Base-by-base conservation (phyloP, 192 early-diverging fungal species). In the Podila epicladia region DNA sequence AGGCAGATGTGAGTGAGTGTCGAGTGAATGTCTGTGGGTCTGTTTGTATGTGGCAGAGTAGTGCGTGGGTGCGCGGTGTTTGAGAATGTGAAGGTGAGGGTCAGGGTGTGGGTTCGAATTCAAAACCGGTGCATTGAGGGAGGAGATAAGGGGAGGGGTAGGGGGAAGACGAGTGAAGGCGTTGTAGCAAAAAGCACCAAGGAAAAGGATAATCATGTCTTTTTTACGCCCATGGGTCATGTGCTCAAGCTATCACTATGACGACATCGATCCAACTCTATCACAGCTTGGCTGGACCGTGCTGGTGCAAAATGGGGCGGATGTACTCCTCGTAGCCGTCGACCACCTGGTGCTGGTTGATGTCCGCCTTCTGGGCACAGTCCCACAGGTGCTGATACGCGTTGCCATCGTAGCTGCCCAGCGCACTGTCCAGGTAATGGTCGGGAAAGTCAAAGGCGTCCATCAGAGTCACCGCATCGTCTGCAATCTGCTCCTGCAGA, bases 381-480 rank as follows among this genome's bases (percentile, higher is more conserved):
- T 91, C 72, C 62, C 91, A 75, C 57, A 94, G 87, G 57, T 69
- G 82, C 66, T 94, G 91, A 68, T 96, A 95, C 4, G 93, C 90
- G 62, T 89, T 73, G 38, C 93, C 94, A 66, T 93, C 92, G 17
- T 80, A 82, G 31, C 86, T 75, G 2, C 91, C 95, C 45, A 96
- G 78, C 11, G 93, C 90, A 58, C 90, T 92, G 69, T 89, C 87
- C 31, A 96, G 84, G 12, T 84, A 75, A 22, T 88, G 83, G 64
- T 95, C 95, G 0, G 89, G 69, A 41, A 92, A 86, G 22, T 86
- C 91, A 85, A 92, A 95, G 4, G 92, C 87, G 59, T 95, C 95
- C n/a, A 91, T 89, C 38, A 95, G 85, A 0, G 89, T 85, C 24
- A 96, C 85, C 3, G 90, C 92, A 73, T 96, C 87, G 22, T 83